Evolutionary conservation across 2,329 filamentous ascomycete genomes (phyloP).

Genomic region (Achaetomium macrosporum): DNA sequence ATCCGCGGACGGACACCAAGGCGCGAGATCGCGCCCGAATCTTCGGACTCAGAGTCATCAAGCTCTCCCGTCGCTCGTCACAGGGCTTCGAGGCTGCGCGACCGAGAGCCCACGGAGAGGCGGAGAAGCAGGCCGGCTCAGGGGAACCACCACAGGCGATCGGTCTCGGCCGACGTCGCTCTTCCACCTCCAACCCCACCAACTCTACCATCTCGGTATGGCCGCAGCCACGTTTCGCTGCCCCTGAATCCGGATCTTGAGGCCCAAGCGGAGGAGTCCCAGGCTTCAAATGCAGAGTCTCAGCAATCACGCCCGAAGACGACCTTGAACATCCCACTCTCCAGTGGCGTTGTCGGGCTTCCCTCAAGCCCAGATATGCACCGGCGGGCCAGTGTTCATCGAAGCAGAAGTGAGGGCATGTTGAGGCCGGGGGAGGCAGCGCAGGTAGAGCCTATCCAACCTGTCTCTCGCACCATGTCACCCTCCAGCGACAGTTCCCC

Average conservation of each 20-base stretch:
- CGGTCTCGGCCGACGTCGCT: conserved; percentile 10
- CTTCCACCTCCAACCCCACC: conserved; percentile 3
- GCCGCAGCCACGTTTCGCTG: conserved; percentile 8
- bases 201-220: conserved; percentile 1
- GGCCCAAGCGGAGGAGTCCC: background rate
- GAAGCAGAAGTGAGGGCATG: conserved; percentile 6
- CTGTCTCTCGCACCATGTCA: background rate
- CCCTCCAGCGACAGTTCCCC: conserved; percentile 16
- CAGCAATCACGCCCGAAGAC: background rate
- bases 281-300: background rate
- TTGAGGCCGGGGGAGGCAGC: background rate
- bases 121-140: background rate
- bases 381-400: conserved; percentile 9
- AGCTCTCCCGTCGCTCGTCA: background rate
- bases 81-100: background rate
- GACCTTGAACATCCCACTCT: conserved; percentile 3
- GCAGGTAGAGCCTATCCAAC: conserved; percentile 2
- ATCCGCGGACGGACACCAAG: conserved; percentile 3
- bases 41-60: conserved; percentile 11
- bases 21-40: background rate
- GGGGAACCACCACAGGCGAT: conserved; percentile 6
- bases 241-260: background rate
- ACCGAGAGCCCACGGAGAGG: background rate
- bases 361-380: conserved; percentile 20
- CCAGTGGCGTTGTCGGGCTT: conserved; percentile 10